Percentiles rank a stretch among this genome's conserved stretches.
phyloP scores from a whole-genome alignment of 1,284 basidiomycete species.

The Tremellales sp. region DNA sequence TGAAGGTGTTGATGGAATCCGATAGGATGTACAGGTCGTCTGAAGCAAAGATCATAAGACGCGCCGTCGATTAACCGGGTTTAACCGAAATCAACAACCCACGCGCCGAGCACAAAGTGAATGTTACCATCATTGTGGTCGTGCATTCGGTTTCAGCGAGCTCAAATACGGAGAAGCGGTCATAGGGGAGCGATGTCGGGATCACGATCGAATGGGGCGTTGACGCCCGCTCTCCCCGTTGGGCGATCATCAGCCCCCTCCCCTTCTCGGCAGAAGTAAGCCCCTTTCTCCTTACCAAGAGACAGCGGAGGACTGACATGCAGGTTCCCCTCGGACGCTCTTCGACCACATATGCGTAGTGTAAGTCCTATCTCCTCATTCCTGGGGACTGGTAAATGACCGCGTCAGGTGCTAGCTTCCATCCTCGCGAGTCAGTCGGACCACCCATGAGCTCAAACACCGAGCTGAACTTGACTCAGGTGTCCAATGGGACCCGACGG shows the following conservation, averaged over 20 bases:
- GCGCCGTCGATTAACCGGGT: not conserved
- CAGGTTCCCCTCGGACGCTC: conserved; percentile 26
- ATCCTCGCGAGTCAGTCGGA: not conserved
- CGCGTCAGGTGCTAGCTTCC: not conserved
- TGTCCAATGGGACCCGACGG: conserved; percentile 29
- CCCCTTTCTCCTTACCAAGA: not conserved
- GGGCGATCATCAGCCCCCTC: conserved; percentile 16
- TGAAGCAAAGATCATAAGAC: too few relatives aligned
- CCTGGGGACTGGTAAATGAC: too few relatives aligned
- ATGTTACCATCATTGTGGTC: too few relatives aligned
- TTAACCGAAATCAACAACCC: too few relatives aligned
- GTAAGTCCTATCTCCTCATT: conserved; percentile 14
- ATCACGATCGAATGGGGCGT: conserved; percentile 22
- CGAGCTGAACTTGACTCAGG: too few relatives aligned
- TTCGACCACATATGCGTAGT: conserved; percentile 32
- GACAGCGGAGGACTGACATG: not conserved
- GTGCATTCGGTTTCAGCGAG: too few relatives aligned
- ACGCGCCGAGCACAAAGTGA: too few relatives aligned
- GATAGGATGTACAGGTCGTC: too few relatives aligned
- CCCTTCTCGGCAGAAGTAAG: conserved; percentile 20
- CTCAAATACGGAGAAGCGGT: too few relatives aligned
- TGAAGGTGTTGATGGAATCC: too few relatives aligned
- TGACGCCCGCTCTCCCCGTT: conserved; percentile 17
- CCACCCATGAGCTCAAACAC: too few relatives aligned
- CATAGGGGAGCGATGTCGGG: conserved; percentile 11